phyloP scores from a whole-genome alignment of 2,329 filamentous ascomycete genomes.

The Plectosphaerella plurivora region DNA sequence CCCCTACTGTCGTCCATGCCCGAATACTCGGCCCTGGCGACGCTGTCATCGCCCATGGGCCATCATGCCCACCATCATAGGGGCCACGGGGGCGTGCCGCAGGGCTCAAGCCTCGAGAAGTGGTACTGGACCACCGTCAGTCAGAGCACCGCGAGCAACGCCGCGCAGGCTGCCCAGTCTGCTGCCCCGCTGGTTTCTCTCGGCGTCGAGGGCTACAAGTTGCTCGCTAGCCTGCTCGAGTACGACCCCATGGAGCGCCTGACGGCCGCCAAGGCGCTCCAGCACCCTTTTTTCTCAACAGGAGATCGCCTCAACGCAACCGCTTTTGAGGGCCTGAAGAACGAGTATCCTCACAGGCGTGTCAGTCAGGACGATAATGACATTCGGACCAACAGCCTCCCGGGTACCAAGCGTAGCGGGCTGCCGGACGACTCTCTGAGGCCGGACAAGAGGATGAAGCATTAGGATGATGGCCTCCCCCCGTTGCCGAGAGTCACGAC shows the following conservation, averaged over 20 bases:
- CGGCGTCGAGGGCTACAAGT: conserved; percentile 72
- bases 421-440: conserved; percentile 75
- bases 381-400: conserved; percentile 82
- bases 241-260: conserved; percentile 89
- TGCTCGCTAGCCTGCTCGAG: conserved; percentile 79
- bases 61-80: conserved; percentile 33
- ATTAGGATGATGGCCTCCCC: conserved; percentile 19
- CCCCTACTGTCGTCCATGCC: conserved; percentile 80
- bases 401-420: conserved; percentile 86
- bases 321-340: conserved; percentile 86
- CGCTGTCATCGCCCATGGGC: conserved; percentile 48
- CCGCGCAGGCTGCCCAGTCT: conserved; percentile 34
- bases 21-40: conserved; percentile 70
- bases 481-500: too few species aligned
- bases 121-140: conserved; percentile 74
- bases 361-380: conserved; percentile 96
- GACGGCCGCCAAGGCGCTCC: conserved; percentile 82
- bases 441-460: conserved; percentile 59
- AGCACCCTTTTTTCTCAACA: conserved; percentile 82
- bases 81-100: conserved; percentile 32
- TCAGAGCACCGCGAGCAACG: conserved; percentile 45
- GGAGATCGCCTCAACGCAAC: conserved; percentile 71
- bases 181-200: conserved; percentile 50
- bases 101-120: conserved; percentile 60
- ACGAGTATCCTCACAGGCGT: conserved; percentile 82